A percentile compares a stretch with the other conserved stretches of the same genome.
Conservation (phyloP, 2,329 filamentous ascomycete genomes). For the Neurospora sp. region DNA sequence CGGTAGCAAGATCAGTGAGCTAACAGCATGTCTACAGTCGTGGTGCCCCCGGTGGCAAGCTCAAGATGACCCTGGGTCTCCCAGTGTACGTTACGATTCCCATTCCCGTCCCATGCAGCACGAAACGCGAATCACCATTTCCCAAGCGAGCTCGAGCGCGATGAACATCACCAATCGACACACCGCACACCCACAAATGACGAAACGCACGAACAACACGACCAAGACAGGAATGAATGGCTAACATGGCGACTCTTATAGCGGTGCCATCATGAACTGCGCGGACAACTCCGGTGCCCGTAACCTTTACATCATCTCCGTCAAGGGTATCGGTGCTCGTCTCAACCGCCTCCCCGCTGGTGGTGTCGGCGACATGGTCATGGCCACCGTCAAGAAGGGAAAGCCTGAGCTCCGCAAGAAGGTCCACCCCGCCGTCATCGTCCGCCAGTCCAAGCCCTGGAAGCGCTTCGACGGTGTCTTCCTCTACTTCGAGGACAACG, state of each 20-base stretch:
- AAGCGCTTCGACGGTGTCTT: slow-evolving; percentile 96
- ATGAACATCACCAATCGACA: not conserved
- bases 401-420: slow-evolving; percentile 99
- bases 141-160: not conserved
- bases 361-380: slow-evolving; percentile 99
- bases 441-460: slow-evolving; percentile 99
- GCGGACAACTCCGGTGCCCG: slow-evolving; percentile 98
- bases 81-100: slow-evolving; percentile 70
- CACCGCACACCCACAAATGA: slow-evolving; percentile 1
- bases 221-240: slow-evolving; percentile 7
- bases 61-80: slow-evolving; percentile 99
- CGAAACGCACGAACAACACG: slow-evolving; percentile 4
- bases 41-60: slow-evolving; percentile 98
- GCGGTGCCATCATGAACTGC: slow-evolving; percentile 99
- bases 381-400: slow-evolving; percentile 99
- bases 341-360: slow-evolving; percentile 95
- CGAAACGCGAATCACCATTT: not conserved
- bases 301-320: slow-evolving; percentile 99
- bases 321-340: slow-evolving; percentile 96
- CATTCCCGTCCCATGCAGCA: slow-evolving; percentile 3
- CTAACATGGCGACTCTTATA: slow-evolving; percentile 28
- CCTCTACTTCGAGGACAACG: slow-evolving; percentile 99
- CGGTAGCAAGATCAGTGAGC: slow-evolving; percentile 9
- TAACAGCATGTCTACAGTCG: slow-evolving; percentile 40
- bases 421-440: slow-evolving; percentile 99